A percentile compares a stretch with the other conserved stretches of the same genome.
These are phyloP conservation scores for Neonothopanus nambi DNA, from an alignment of 1,284 basidiomycete genomes.

Conservation along the genomic window DNA sequence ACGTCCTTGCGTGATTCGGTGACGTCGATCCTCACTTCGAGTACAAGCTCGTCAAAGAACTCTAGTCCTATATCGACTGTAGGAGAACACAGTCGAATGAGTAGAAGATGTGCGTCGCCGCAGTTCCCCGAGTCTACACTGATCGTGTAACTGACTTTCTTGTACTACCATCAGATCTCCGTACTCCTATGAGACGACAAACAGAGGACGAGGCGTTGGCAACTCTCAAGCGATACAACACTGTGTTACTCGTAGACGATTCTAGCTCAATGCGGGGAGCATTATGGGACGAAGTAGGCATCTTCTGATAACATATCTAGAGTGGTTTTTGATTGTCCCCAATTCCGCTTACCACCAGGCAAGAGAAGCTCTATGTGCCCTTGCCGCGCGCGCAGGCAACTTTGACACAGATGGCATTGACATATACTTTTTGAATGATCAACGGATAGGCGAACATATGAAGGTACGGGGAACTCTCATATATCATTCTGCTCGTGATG, in stretches of 20 bases:
- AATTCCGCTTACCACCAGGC: conserved; percentile 30
- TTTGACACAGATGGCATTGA: conserved; percentile 49
- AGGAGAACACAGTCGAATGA: neutral
- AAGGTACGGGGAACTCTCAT: conserved; percentile 26
- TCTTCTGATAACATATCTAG: neutral
- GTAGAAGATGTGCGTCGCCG: too few species aligned
- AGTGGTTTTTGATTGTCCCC: neutral
- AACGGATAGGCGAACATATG: conserved; percentile 28
- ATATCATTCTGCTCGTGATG: neutral
- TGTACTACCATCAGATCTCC: neutral
- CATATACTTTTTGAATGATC: conserved; percentile 43
- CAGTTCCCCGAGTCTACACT: too few species aligned
- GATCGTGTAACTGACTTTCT: neutral
- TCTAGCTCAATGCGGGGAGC: conserved; percentile 44
- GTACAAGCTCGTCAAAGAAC: neutral
- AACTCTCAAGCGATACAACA: conserved; percentile 38
- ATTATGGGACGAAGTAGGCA: conserved; percentile 30
- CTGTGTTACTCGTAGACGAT: conserved; percentile 45
- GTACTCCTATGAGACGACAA: conserved; percentile 3
- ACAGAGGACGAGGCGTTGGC: conserved; percentile 30
- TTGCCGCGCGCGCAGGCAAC: conserved; percentile 38
- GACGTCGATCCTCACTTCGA: too few species aligned
- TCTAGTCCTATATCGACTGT: neutral
- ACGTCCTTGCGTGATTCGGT: too few species aligned
- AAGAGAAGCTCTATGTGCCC: conserved; percentile 35